phyloP scores from a whole-genome alignment of 805 yeast species.

The Zygosaccharomyces pseudorouxii region DNA sequence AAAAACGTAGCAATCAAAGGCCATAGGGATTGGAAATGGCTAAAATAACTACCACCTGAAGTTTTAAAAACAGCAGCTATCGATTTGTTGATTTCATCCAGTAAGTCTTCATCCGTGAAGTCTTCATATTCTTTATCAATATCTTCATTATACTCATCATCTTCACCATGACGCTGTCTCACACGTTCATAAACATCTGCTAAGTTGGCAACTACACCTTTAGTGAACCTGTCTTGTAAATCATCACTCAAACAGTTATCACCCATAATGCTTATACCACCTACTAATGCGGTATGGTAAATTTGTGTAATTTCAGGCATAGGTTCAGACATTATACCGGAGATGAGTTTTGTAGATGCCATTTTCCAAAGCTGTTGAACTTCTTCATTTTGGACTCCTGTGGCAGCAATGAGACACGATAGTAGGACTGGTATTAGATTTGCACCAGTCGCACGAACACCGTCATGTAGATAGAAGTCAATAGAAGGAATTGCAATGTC shows the following conservation, averaged over 20 bases:
- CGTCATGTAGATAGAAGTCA: conserved; percentile 88
- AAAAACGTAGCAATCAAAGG: conserved; percentile 58
- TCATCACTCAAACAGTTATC: conserved; percentile 50
- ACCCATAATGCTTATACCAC: conserved; percentile 65
- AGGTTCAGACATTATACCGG: conserved; percentile 70
- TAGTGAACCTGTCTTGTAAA: conserved; percentile 53
- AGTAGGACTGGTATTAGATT: conserved; percentile 74
- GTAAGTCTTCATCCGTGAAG: conserved; percentile 80
- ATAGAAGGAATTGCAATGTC: conserved; percentile 85
- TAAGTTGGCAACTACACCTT: conserved; percentile 56
- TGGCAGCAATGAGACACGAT: conserved; percentile 50
- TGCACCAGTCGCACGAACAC: conserved; percentile 90
- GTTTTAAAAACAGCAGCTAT: conserved; percentile 66
- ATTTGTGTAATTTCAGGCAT: conserved; percentile 76
- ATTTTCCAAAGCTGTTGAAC: conserved; percentile 67
- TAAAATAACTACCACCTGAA: conserved; percentile 52
- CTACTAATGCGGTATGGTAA: conserved; percentile 67
- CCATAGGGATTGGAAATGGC: conserved; percentile 58
- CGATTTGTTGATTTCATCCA: conserved; percentile 79
- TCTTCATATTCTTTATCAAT: conserved; percentile 79
- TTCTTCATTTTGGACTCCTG: conserved; percentile 50
- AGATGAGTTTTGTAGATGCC: conserved; percentile 61
- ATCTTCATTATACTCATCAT: conserved; percentile 86
- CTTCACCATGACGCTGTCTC: conserved; percentile 64
- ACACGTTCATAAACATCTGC: conserved; percentile 67